Evolutionary conservation across 257 asterid species (phyloP).

Genomic region (Scutellaria galericulata): DNA sequence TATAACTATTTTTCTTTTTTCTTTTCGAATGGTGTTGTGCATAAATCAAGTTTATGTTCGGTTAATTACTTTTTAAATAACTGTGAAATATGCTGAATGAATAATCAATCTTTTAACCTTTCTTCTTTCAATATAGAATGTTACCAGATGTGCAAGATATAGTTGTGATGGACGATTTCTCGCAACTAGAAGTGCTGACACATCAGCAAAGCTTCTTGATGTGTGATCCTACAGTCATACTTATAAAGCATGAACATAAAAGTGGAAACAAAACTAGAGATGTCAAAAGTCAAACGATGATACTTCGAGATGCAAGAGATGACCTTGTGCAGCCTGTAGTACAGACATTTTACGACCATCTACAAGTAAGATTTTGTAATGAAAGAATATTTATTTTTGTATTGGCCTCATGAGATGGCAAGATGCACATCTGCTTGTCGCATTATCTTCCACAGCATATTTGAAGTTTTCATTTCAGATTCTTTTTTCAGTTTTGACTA

Average conservation of each 20-base stretch:
- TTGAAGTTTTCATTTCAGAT: conserved; percentile 22
- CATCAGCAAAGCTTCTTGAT: conserved; percentile 82
- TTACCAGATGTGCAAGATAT: conserved; percentile 83
- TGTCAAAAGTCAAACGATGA: conserved; percentile 73
- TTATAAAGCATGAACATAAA: conserved; percentile 10
- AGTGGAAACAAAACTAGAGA: conserved; percentile 35
- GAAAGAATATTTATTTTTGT: conserved; percentile 29
- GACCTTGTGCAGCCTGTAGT: conserved; percentile 70
- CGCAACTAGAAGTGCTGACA: conserved; percentile 85
- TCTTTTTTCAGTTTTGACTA: neutral
- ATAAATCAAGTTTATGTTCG: conserved; percentile 8
- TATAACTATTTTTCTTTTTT: conserved; percentile 16
- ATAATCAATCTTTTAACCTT: neutral
- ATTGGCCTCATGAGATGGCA: neutral
- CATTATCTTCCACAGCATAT: conserved; percentile 15
- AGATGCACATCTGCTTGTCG: conserved; percentile 14
- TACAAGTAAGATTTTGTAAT: conserved; percentile 55
- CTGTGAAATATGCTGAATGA: conserved; percentile 30
- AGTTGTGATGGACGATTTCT: conserved; percentile 87
- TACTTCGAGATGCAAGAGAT: conserved; percentile 73
- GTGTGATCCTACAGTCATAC: conserved; percentile 35
- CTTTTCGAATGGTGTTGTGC: conserved; percentile 49
- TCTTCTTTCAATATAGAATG: conserved; percentile 42
- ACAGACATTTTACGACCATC: conserved; percentile 74
- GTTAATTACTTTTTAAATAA: conserved; percentile 1